phyloP scores from a whole-genome alignment of 257 asterid genomes.

The Solanum sejunctum region DNA sequence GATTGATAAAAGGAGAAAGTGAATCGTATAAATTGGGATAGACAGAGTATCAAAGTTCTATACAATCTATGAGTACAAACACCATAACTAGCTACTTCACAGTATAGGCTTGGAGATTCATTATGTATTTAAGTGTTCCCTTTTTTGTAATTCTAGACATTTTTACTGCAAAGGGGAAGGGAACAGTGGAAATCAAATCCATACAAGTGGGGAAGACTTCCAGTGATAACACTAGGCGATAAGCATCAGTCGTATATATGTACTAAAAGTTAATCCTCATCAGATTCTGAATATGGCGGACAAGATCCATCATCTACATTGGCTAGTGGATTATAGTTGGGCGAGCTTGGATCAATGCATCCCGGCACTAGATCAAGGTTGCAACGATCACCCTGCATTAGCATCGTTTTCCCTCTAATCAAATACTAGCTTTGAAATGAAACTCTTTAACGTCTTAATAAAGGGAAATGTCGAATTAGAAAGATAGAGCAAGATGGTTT shows the following conservation, averaged over 20 bases:
- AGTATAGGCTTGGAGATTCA: background rate
- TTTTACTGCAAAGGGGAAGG: background rate
- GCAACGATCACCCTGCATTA: conserved; percentile 80
- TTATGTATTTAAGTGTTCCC: background rate
- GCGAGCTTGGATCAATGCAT: conserved; percentile 70
- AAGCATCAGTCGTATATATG: background rate
- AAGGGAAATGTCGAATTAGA: background rate
- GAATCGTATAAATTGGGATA: no score
- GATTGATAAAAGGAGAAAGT: no score
- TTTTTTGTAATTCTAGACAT: background rate
- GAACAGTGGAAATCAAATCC: background rate
- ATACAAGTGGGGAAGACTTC: background rate
- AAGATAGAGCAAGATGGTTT: background rate
- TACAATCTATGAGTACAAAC: background rate
- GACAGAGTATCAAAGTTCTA: background rate
- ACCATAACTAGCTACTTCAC: background rate
- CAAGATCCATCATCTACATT: conserved; percentile 87
- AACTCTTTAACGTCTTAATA: background rate
- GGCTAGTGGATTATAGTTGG: conserved; percentile 51
- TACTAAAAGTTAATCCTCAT: conserved; percentile 30
- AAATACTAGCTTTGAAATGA: background rate
- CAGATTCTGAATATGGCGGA: conserved; percentile 58
- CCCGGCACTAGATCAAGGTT: conserved; percentile 61
- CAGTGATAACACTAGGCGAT: background rate
- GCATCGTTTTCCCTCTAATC: background rate